Base-by-base conservation (phyloP, 345 rosid genomes). In the Hypericum androsaemum region DNA sequence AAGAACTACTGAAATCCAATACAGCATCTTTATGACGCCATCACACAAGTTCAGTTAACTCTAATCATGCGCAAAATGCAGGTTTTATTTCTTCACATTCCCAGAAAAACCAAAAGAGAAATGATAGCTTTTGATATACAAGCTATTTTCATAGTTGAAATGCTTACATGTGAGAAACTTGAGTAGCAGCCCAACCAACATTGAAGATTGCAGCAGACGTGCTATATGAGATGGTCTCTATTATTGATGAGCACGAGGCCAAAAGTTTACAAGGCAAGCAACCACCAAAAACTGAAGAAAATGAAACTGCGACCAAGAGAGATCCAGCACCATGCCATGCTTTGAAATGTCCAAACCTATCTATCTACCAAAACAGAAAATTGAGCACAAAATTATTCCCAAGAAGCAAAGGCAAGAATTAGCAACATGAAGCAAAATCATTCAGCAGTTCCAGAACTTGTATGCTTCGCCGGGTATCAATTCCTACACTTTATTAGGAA, bases 301-400 rank as follows among this genome's bases (percentile, higher is more conserved):
- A 90, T 35, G 96, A 90, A 51, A 87, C 66, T 6, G 98, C 95
- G 67, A 87, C 96, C 59, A 90, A 71, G 56, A 82, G 11, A 47
- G 98, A 82, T 71, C 98, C 98, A 52, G 87, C 96, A 56, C 77
- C 94, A 75, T 76, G 96, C 96, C 98, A 90, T 50, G 84, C 42
- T 73, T 90, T 90, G 84, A 90, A 90, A 77, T 68, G 81, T 28
- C 98, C 98, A 80, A 87, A 90, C 75, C 98, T 84, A 81, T 89
- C 96, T 68, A 89, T 84, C 98, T 86, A 71, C 56, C 62, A 65
- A 53, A 65, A 53, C n/a, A 9, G 43, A 15, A 13, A 35, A 37
- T 35, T 37, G 7, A 9, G 17, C 12, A 17, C 15, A 12, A 50
- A 50, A 52, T 35, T 5, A 6, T 17, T 37, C 2, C 32, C 47